phyloP scores from a whole-genome alignment of 768 basidiomycete genomes.

The Lactifluus pinguis region DNA sequence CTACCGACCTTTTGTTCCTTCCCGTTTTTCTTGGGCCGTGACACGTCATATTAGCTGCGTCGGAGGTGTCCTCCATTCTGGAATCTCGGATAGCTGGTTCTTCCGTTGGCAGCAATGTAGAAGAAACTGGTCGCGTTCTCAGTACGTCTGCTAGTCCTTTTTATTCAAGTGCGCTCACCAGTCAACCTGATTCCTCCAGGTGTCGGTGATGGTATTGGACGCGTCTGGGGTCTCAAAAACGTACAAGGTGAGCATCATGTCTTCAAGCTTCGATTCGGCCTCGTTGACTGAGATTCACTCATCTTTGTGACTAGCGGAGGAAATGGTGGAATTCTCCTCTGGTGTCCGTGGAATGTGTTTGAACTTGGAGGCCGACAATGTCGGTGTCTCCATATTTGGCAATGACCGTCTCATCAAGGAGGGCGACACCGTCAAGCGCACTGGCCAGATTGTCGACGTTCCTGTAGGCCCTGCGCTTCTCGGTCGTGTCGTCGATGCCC shows the following conservation, averaged over 20 bases:
- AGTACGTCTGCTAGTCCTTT: slow-evolving; percentile 46
- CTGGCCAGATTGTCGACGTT: slow-evolving; percentile 99
- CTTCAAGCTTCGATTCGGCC: slow-evolving; percentile 20
- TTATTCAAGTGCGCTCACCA: neutral
- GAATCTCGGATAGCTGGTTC: slow-evolving; percentile 97
- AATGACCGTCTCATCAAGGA: slow-evolving; percentile 98
- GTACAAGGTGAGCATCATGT: slow-evolving; percentile 66
- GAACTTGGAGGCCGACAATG: slow-evolving; percentile 99
- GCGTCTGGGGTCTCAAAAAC: slow-evolving; percentile 98
- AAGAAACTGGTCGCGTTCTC: slow-evolving; percentile 98
- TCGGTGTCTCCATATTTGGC: slow-evolving; percentile 99
- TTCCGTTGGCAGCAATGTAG: slow-evolving; percentile 84
- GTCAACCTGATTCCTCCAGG: slow-evolving; percentile 50
- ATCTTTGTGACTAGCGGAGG: slow-evolving; percentile 61
- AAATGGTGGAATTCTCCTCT: slow-evolving; percentile 99
- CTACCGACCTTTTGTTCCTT: slow-evolving; percentile 1
- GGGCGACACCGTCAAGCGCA: slow-evolving; percentile 99
- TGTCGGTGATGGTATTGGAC: slow-evolving; percentile 99
- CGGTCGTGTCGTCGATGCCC: slow-evolving; percentile 98
- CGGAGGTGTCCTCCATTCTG: slow-evolving; percentile 98
- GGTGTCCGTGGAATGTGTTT: slow-evolving; percentile 99
- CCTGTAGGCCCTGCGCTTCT: slow-evolving; percentile 96
- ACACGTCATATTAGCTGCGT: slow-evolving; percentile 63
- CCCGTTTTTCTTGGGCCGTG: slow-evolving; percentile 28
- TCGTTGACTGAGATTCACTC: slow-evolving; percentile 15